Conservation (phyloP, 148 eudicot species). For the Chenopodium berlandieri region DNA sequence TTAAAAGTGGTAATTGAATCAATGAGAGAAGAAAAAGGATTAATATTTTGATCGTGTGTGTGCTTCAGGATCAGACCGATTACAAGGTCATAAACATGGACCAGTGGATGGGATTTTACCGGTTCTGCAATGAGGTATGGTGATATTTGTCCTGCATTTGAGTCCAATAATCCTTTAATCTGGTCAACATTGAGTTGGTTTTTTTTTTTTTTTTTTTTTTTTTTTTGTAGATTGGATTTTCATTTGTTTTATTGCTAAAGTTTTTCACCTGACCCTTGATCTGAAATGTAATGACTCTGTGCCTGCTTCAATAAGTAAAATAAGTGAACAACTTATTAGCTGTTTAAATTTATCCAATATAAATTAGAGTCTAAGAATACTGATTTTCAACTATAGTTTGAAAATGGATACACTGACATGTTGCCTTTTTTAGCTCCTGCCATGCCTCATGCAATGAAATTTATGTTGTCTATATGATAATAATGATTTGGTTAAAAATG, state of each 20-base stretch:
- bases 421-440: background rate
- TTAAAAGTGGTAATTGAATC: too few species aligned
- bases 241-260: background rate
- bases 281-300: background rate
- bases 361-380: background rate
- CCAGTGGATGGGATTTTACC: constrained; percentile 94
- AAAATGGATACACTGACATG: too few species aligned
- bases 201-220: background rate
- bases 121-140: constrained; percentile 86
- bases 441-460: background rate
- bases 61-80: constrained; percentile 69
- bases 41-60: background rate
- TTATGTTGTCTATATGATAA: background rate
- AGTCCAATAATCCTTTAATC: background rate
- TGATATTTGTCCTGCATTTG: background rate
- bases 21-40: background rate
- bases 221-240: background rate
- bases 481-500: background rate
- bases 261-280: too few species aligned
- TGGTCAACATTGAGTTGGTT: background rate
- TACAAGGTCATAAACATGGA: constrained; percentile 96
- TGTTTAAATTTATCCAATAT: too few species aligned
- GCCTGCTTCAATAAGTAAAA: background rate
- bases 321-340: background rate
- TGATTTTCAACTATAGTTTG: background rate